These are phyloP conservation scores for Tephrocybe sp. DNA, from an alignment of 768 basidiomycete species.

Conservation along the genomic window DNA sequence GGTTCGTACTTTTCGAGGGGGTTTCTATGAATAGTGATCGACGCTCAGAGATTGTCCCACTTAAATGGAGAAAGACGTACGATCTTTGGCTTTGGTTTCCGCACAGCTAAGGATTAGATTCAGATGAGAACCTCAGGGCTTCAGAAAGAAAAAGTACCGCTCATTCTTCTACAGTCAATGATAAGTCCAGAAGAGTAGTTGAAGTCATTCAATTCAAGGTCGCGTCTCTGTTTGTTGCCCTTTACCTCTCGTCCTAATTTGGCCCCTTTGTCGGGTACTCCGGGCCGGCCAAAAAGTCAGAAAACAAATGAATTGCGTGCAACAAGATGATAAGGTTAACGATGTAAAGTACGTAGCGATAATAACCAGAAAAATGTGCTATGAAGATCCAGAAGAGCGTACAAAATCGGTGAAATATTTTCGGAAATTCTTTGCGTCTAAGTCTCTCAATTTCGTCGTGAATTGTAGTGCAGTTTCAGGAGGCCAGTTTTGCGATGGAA, in stretches of 20 bases:
- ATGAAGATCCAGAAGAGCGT: conserved; percentile 65
- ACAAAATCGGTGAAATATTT: conserved; percentile 89
- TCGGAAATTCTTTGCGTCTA: conserved; percentile 74
- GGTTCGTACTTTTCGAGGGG: conserved; percentile 40
- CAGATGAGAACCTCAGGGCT: not conserved
- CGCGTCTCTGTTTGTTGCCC: not conserved
- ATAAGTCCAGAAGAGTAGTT: not conserved
- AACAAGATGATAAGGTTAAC: conserved; percentile 6
- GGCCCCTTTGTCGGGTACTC: no score
- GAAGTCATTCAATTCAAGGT: not conserved
- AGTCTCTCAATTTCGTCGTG: conserved; percentile 66
- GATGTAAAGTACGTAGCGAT: conserved; percentile 10
- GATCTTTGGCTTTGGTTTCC: conserved; percentile 42
- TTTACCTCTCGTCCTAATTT: not conserved
- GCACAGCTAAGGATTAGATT: conserved; percentile 22
- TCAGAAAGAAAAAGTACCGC: not conserved
- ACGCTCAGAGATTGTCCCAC: conserved; percentile 4
- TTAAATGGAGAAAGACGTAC: conserved; percentile 30
- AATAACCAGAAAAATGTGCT: conserved; percentile 21
- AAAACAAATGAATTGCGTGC: conserved; percentile 4
- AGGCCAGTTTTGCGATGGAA: conserved; percentile 91
- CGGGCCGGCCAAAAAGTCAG: not conserved
- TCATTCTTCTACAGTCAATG: conserved; percentile 1
- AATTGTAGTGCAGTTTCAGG: conserved; percentile 70
- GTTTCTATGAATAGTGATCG: conserved; percentile 30